A percentile compares a stretch with the other conserved stretches of the same genome.
These are phyloP conservation scores for Blastomyces percursus DNA, from an alignment of 2,329 filamentous ascomycete genomes.

Conservation along the genomic window DNA sequence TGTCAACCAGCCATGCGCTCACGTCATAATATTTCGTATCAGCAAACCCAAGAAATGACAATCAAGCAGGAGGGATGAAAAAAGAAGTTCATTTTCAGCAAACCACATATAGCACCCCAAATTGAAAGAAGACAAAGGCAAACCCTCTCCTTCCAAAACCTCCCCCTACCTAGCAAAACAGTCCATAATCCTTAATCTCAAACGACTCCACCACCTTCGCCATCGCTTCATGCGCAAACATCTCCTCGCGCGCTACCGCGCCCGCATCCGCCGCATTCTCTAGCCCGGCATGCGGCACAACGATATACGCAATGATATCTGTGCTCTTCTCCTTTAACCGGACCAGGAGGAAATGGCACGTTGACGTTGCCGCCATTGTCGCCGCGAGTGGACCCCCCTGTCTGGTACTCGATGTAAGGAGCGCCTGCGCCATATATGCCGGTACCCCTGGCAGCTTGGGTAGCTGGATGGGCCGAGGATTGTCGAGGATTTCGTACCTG, in stretches of 20 bases:
- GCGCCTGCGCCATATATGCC: slow-evolving; percentile 12
- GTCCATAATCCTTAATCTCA: slow-evolving; percentile 53
- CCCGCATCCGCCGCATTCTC: slow-evolving; percentile 58
- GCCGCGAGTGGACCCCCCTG: not conserved
- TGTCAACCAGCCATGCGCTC: not conserved
- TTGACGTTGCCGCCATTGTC: slow-evolving; percentile 25
- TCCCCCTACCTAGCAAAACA: slow-evolving; percentile 6
- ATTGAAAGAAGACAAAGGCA: not conserved
- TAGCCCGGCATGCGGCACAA: slow-evolving; percentile 73
- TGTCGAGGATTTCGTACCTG: slow-evolving; percentile 55
- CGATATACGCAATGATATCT: slow-evolving; percentile 76
- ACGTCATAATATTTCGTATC: not conserved
- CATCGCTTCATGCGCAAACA: slow-evolving; percentile 27
- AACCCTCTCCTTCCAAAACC: not conserved
- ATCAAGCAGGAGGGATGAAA: not conserved
- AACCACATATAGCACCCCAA: not conserved
- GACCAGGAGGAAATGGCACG: slow-evolving; percentile 65
- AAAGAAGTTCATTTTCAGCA: not conserved
- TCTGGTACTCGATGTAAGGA: slow-evolving; percentile 15
- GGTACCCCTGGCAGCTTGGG: slow-evolving; percentile 33
- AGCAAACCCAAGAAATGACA: not conserved
- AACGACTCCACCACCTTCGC: slow-evolving; percentile 56
- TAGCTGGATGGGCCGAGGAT: slow-evolving; percentile 48
- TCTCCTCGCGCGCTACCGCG: slow-evolving; percentile 57
- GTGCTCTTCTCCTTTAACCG: slow-evolving; percentile 64